A percentile compares a stretch with the other conserved stretches of the same genome.
phyloP scores from a whole-genome alignment of 2,329 filamentous ascomycete genomes.

The Penicillium sp. region DNA sequence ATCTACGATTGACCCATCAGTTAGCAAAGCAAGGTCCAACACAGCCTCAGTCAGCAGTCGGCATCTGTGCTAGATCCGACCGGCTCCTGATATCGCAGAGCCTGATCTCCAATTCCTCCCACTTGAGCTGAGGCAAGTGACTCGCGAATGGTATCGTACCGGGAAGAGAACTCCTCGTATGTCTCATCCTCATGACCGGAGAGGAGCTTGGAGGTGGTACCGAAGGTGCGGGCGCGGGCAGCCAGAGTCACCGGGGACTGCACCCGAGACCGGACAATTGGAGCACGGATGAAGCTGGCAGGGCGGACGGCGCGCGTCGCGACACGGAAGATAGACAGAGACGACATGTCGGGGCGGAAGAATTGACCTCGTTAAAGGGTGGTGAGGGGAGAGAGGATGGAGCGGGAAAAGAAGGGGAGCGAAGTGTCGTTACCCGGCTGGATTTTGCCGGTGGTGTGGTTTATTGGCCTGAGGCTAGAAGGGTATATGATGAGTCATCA shows the following conservation, averaged over 20 bases:
- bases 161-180: constrained; percentile 96
- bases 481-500: constrained; percentile 16
- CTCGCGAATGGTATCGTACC: constrained; percentile 54
- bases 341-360: constrained; percentile 51
- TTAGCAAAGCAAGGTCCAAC: constrained; percentile 24
- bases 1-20: constrained; percentile 56
- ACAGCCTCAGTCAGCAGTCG: constrained; percentile 7
- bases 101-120: constrained; percentile 8
- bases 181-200: constrained; percentile 82
- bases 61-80: constrained; percentile 9
- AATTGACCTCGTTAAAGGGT: constrained; percentile 20
- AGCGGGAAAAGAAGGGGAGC: constrained; percentile 21
- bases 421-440: constrained; percentile 22
- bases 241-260: constrained; percentile 50
- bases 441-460: constrained; percentile 39
- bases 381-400: constrained; percentile 23
- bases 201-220: constrained; percentile 51
- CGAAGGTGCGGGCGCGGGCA: constrained; percentile 59
- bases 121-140: constrained; percentile 22
- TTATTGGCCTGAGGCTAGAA: constrained; percentile 26
- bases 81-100: constrained; percentile 11
- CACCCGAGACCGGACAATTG: constrained; percentile 54
- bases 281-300: constrained; percentile 58
- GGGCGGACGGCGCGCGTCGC: constrained; percentile 61
- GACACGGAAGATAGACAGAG: constrained; percentile 62